Base-by-base conservation (phyloP, 225 moss, liverwort and hornwort species). In the Pleurozium schreberi region DNA sequence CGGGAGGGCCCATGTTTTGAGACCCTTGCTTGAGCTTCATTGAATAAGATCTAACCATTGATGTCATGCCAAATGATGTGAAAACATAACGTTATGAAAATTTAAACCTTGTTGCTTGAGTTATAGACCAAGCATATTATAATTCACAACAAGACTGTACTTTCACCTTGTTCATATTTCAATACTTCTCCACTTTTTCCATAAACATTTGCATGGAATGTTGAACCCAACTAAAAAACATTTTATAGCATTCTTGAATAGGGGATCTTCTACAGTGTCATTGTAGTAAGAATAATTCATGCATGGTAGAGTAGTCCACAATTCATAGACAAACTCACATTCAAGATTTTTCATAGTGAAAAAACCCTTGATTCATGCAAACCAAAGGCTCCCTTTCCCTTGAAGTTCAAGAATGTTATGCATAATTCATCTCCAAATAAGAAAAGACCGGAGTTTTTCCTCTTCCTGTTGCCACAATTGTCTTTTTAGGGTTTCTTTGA, bases 111-210 rank as follows among this genome's bases (percentile, higher is more conserved):
- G 23, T 0, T 53, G 1, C 22, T 76, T 14, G 3, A 52, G 1
- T 34, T 34, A 50, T 36, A 3, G 2, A 13, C 1, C 0, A 0
- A n/a, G 0, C 9, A 52, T 53, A 2, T 34, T 11, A 20, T 53
- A 36, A 27, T 11, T 57, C 6, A 18, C 26, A n/a, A 18, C 0
- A 1, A 58, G 27, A 53, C 4, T 77, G 15, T 23, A 36, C 22
- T 23, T 77, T 80, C 30, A 8, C n/a, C 58, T 40, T 27, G 8
- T 19, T 19, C 8, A 28, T 80, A 5, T 59, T 58, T 80, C 1
- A 0, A 28, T 28, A 42, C 11, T 57, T 2, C 3, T 53, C 2
- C 10, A 77, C 38, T 38, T 36, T 10, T 55, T 55, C 22, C 0
- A 22, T 78, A 4, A n/a, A 38, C 16, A 55, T 17, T 26, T 10